Percentiles rank a stretch among this genome's conserved stretches.
phyloP scores from a whole-genome alignment of 2,329 filamentous ascomycete genomes.

The Sporothrix pseudoabietina region DNA sequence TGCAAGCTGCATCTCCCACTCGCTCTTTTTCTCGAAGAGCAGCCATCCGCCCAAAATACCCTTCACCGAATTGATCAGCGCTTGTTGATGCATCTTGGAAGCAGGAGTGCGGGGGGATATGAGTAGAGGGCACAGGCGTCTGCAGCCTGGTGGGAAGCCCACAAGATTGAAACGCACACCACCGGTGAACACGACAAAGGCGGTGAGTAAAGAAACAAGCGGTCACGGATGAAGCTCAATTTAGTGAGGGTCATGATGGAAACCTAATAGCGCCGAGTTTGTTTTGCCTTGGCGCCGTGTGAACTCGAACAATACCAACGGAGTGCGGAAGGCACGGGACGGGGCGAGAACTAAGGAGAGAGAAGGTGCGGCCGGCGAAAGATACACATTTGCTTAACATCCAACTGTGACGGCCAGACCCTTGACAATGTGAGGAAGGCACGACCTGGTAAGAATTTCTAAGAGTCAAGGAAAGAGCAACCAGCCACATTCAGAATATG shows the following conservation, averaged over 20 bases:
- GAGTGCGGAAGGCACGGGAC: not conserved
- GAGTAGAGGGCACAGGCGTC: not conserved
- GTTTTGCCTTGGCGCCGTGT: not conserved
- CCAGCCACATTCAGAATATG: not conserved
- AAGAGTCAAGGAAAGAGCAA: too few species aligned
- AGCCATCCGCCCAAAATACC: not conserved
- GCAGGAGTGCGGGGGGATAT: not conserved
- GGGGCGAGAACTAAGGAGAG: not conserved
- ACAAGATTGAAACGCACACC: not conserved
- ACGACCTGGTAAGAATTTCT: too few species aligned
- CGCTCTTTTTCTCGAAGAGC: not conserved
- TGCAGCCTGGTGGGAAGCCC: not conserved
- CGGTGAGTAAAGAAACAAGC: not conserved
- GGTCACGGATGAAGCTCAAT: not conserved
- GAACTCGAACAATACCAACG: not conserved
- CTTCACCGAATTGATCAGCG: not conserved
- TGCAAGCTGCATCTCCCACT: not conserved
- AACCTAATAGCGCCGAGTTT: too few species aligned
- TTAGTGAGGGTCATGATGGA: too few species aligned
- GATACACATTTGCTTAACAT: not conserved
- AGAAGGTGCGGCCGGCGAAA: not conserved
- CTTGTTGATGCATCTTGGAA: not conserved
- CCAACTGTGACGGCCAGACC: not conserved
- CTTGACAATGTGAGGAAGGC: too few species aligned
- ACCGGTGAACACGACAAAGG: not conserved